phyloP scores from a whole-genome alignment of 305 asterid species.

The Fraxinus nigra region DNA sequence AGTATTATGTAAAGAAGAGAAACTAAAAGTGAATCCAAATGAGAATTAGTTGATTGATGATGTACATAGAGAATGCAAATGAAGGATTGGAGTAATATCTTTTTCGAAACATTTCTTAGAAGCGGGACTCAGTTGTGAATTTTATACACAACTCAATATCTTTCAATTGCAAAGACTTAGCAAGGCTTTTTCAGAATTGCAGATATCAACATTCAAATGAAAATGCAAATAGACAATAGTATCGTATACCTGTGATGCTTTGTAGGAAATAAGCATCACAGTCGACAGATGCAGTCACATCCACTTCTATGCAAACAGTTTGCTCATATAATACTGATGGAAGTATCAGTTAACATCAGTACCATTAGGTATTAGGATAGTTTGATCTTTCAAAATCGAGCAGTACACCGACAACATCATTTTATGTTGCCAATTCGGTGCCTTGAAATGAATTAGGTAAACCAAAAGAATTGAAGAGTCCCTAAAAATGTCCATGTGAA shows the following conservation, averaged over 20 bases:
- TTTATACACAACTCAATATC: not conserved
- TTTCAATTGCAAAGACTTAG: not conserved
- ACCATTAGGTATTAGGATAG: not conserved
- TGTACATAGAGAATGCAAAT: not conserved
- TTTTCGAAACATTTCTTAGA: not conserved
- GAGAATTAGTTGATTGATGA: not conserved
- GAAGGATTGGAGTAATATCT: not conserved
- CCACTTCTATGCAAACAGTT: not conserved
- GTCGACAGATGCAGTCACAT: not conserved
- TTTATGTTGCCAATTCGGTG: not conserved
- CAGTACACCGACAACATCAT: constrained; percentile 1
- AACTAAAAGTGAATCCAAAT: not conserved
- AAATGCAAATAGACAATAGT: constrained; percentile 2
- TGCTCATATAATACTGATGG: not conserved
- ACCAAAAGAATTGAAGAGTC: not conserved
- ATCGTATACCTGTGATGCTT: not conserved
- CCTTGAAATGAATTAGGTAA: constrained; percentile 7
- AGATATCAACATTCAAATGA: not conserved
- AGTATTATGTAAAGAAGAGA: constrained; percentile 1
- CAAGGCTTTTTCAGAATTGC: not conserved
- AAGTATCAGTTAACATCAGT: not conserved
- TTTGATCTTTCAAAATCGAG: not conserved
- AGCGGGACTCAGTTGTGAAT: not conserved
- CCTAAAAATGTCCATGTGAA: constrained; percentile 18
- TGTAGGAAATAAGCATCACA: constrained; percentile 1